A percentile compares a stretch with the other conserved stretches of the same genome.
Evolutionary conservation across 2,329 filamentous ascomycete genomes (phyloP).

Genomic region (Microdochium paspali): DNA sequence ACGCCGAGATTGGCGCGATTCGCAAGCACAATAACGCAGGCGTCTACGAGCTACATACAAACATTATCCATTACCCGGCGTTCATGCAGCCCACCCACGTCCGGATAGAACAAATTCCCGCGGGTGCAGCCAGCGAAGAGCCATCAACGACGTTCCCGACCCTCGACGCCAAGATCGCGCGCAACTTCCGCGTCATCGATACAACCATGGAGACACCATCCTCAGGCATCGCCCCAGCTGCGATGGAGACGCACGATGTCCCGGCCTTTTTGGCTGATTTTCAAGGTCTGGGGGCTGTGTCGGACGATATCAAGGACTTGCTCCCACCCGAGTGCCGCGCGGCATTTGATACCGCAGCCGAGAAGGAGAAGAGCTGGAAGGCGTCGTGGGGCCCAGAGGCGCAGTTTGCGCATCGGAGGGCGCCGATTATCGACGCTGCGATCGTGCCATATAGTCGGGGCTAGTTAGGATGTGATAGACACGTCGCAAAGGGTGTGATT

Average conservation of each 20-base stretch:
- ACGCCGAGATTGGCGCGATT: slow-evolving; percentile 59
- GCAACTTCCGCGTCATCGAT: slow-evolving; percentile 49
- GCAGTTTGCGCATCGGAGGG: slow-evolving; percentile 39
- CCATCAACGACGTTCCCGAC: slow-evolving; percentile 30
- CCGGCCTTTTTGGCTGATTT: slow-evolving; percentile 41
- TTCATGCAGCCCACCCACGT: slow-evolving; percentile 85
- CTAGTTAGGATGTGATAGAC: too few relatives aligned
- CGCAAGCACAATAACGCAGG: slow-evolving; percentile 64
- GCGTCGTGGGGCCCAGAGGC: slow-evolving; percentile 63
- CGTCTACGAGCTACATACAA: slow-evolving; percentile 91
- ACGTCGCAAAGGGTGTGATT: too few relatives aligned
- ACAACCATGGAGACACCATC: slow-evolving; percentile 42
- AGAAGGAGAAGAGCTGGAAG: slow-evolving; percentile 63
- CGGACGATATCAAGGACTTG: slow-evolving; percentile 55
- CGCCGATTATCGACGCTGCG: slow-evolving; percentile 53
- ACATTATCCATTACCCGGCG: slow-evolving; percentile 77
- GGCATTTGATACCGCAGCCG: slow-evolving; percentile 60
- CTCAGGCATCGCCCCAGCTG: slow-evolving; percentile 32
- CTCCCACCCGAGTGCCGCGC: slow-evolving; percentile 61
- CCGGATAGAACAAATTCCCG: slow-evolving; percentile 64
- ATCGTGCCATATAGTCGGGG: slow-evolving; percentile 48
- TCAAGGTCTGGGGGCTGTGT: slow-evolving; percentile 52
- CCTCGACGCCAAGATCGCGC: slow-evolving; percentile 37
- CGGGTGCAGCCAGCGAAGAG: slow-evolving; percentile 19
- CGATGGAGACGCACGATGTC: slow-evolving; percentile 32